Evolutionary conservation across 768 basidiomycete species (phyloP).

Genomic region (Podaxis pistillaris): DNA sequence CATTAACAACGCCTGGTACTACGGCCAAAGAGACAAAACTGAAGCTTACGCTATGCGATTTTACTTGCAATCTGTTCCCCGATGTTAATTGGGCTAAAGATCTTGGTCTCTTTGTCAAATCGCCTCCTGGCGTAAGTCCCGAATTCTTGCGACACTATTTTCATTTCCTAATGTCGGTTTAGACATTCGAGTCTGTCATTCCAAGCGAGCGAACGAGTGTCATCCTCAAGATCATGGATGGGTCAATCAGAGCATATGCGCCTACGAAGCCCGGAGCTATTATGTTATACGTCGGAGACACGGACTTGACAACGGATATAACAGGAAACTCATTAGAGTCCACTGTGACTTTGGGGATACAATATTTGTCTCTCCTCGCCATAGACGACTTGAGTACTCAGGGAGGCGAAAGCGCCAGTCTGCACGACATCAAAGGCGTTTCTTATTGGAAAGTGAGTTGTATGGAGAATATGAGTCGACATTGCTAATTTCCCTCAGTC

Average conservation of each 20-base stretch:
- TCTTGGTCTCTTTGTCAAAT: constrained; percentile 62
- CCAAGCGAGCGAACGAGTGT: constrained; percentile 85
- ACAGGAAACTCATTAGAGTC: constrained; percentile 63
- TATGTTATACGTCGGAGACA: constrained; percentile 62
- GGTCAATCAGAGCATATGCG: constrained; percentile 61
- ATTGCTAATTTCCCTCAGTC: constrained; percentile 34
- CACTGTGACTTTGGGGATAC: constrained; percentile 46
- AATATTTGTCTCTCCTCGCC: constrained; percentile 47
- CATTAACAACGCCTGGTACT: constrained; percentile 56
- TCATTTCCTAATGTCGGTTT: neutral
- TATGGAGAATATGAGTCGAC: neutral
- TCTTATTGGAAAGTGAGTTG: constrained; percentile 66
- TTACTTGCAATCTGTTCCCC: constrained; percentile 60
- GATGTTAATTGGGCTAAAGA: constrained; percentile 65
- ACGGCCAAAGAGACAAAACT: constrained; percentile 78
- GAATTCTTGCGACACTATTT: neutral
- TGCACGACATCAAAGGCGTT: constrained; percentile 29
- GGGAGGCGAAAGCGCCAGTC: constrained; percentile 22
- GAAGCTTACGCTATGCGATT: constrained; percentile 58
- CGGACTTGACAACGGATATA: constrained; percentile 72
- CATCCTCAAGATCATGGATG: constrained; percentile 60
- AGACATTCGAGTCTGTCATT: constrained; percentile 91
- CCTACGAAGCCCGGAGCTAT: constrained; percentile 61
- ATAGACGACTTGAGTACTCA: constrained; percentile 32
- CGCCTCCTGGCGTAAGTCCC: constrained; percentile 83